Evolutionary conservation across 2,329 filamentous ascomycete genomes (phyloP).

Genomic region (Arthrobotrys iridis): DNA sequence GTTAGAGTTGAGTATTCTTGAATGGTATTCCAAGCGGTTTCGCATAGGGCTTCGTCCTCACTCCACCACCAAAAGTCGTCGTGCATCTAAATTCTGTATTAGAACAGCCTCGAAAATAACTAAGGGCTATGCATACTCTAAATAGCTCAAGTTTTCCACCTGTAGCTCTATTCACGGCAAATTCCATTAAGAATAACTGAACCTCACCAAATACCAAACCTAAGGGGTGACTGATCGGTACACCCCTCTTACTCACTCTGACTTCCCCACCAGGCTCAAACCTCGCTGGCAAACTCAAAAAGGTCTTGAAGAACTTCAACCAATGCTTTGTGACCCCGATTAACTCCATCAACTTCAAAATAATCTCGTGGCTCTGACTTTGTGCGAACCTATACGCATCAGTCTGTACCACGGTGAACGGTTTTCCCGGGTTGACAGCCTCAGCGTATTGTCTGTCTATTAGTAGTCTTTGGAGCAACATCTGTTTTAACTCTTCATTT

Average conservation of each 20-base stretch:
- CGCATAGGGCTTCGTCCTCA: constrained; percentile 64
- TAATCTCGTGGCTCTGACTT: constrained; percentile 69
- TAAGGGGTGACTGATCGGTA: constrained; percentile 70
- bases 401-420: constrained; percentile 67
- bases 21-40: constrained; percentile 70
- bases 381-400: constrained; percentile 71
- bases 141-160: constrained; percentile 62
- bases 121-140: constrained; percentile 36
- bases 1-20: constrained; percentile 68
- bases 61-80: constrained; percentile 77
- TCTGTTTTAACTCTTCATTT: constrained; percentile 64
- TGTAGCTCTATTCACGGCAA: constrained; percentile 70
- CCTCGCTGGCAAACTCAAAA: constrained; percentile 70
- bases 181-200: constrained; percentile 73
- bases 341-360: constrained; percentile 69
- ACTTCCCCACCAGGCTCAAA: constrained; percentile 64
- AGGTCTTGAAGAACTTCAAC: constrained; percentile 70
- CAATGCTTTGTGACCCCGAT: constrained; percentile 69
- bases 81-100: constrained; percentile 62
- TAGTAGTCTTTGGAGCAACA: constrained; percentile 64
- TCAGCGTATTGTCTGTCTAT: constrained; percentile 44
- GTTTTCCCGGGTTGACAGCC: constrained; percentile 33
- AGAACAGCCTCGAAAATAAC: too few relatives aligned
- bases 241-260: constrained; percentile 67
- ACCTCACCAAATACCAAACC: constrained; percentile 71